Percentiles rank a stretch among this genome's conserved stretches.
Evolutionary conservation across 306 rosid genomes (phyloP).

Genomic region (Rubus idaeus): DNA sequence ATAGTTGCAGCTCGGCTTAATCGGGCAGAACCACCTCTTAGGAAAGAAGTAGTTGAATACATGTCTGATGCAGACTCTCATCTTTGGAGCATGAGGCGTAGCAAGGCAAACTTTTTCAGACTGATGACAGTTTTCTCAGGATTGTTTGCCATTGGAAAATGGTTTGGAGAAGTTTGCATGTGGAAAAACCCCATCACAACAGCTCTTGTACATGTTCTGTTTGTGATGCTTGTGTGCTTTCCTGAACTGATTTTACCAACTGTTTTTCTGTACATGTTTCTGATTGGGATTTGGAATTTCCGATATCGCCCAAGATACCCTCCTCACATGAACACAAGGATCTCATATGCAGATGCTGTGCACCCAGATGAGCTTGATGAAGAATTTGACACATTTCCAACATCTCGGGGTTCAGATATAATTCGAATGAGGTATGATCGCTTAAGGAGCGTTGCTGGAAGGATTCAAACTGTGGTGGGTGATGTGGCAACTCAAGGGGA

Average conservation of each 20-base stretch:
- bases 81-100: slow-evolving; percentile 91
- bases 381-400: slow-evolving; percentile 80
- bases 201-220: slow-evolving; percentile 73
- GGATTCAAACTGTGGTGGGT: slow-evolving; percentile 83
- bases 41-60: slow-evolving; percentile 76
- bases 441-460: slow-evolving; percentile 76
- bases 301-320: slow-evolving; percentile 68
- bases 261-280: slow-evolving; percentile 77
- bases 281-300: slow-evolving; percentile 85
- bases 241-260: slow-evolving; percentile 90
- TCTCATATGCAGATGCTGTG: slow-evolving; percentile 64
- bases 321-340: slow-evolving; percentile 79
- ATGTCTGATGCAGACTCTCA: slow-evolving; percentile 86
- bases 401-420: slow-evolving; percentile 46
- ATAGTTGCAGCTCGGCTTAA: slow-evolving; percentile 72
- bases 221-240: slow-evolving; percentile 71
- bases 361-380: slow-evolving; percentile 81
- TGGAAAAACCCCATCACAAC: slow-evolving; percentile 80
- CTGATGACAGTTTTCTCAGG: slow-evolving; percentile 56
- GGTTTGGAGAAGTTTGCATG: slow-evolving; percentile 75
- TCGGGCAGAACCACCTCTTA: slow-evolving; percentile 84
- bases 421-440: slow-evolving; percentile 85
- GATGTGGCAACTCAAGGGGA: slow-evolving; percentile 92
- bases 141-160: slow-evolving; percentile 43
- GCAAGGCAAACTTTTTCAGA: slow-evolving; percentile 92